Base-by-base conservation (phyloP, 2,329 filamentous ascomycete species). In the Fusarium acutatum region DNA sequence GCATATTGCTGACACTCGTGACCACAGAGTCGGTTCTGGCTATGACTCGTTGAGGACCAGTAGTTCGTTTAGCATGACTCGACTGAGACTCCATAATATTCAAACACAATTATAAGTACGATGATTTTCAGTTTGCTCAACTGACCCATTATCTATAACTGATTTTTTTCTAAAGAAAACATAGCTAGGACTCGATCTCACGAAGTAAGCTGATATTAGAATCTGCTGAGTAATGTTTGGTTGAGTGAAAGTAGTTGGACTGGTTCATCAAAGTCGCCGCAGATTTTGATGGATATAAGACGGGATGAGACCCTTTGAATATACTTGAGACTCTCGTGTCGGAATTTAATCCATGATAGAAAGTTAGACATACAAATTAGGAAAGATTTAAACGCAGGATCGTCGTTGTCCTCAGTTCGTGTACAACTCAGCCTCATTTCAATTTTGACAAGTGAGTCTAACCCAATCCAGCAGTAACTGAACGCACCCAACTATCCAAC, bases 391-490 rank as follows among this genome's bases (percentile, higher is more conserved):
- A 58, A 49, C 40, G 30, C 40, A 40, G 24, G 20, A 18, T 28
- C 6, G n/a, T 8, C 14, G 20, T 18, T 2, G 4, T 10, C 6
- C 26, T 49, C 30, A 14, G n/a, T 18, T 28, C 54, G 40, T 20
- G 43, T 20, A 10, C 40, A n/a, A 13, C 54, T 49, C 24, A 49
- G 54, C 40, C 54, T 35, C 40, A 20, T 35, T 46, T 35, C 3
- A n/a, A 38, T 13, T 2, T 11, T 8, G 7, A n/a, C 12, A 15
- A 26, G 2, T 20, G 12, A 28, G 40, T 46, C 43, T 67, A 56
- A 20, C 67, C 67, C 9, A 17, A 22, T 30, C 22, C 4, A 37
- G 67, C 3, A 71, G 30, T 20, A 30, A 67, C 54, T 56, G 61
- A 57, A 38, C 68, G 68, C 67, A 34, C 8, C 13, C 1, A 17